A percentile compares a stretch with the other conserved stretches of the same genome.
Evolutionary conservation across 1,284 basidiomycete species (phyloP).

Genomic region (Tylopilus sp.): DNA sequence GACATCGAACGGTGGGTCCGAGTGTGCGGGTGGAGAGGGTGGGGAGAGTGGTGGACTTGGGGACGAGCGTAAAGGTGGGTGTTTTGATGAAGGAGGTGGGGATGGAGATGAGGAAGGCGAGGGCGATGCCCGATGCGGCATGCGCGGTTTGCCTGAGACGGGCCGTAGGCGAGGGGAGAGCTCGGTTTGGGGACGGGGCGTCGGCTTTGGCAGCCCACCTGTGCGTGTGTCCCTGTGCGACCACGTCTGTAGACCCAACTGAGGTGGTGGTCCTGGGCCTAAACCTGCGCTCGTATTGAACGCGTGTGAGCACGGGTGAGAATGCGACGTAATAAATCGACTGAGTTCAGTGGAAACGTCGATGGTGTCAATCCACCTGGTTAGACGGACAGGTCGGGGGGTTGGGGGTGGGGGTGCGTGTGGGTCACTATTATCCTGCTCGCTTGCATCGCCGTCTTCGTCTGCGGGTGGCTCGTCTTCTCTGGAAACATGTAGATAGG

Average conservation of each 20-base stretch:
- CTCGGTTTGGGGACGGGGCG: neutral
- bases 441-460: neutral
- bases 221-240: neutral
- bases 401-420: constrained; percentile 16
- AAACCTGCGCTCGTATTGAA: neutral
- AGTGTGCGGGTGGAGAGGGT: constrained; percentile 4
- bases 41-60: constrained; percentile 5
- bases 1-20: constrained; percentile 23
- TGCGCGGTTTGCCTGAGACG: neutral
- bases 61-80: neutral
- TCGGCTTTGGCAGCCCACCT: neutral
- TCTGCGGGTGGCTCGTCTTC: neutral
- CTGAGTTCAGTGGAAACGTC: constrained; percentile 37
- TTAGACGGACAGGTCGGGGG: constrained; percentile 41
- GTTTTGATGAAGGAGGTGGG: neutral
- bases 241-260: neutral
- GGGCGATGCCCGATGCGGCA: neutral
- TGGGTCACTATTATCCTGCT: constrained; percentile 11
- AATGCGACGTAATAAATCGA: constrained; percentile 16
- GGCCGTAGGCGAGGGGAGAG: neutral
- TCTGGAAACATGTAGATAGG: neutral
- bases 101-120: neutral
- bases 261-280: neutral
- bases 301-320: constrained; percentile 2
- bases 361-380: constrained; percentile 51